Conservation (phyloP, 805 yeast genomes). For the Kuraishia floccosa region DNA sequence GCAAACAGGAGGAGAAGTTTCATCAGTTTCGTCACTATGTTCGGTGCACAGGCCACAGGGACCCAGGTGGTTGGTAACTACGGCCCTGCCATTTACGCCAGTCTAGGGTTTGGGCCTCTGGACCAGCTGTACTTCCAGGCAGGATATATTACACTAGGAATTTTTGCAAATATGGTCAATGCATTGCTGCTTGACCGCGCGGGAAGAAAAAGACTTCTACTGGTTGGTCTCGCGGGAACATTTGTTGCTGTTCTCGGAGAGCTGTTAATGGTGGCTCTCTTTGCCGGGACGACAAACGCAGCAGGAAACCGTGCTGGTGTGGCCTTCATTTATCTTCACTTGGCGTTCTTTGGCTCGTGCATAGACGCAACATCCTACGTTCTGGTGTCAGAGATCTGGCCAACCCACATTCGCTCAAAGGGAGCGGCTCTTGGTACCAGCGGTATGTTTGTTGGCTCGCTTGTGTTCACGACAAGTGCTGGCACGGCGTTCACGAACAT, state of each 20-base stretch:
- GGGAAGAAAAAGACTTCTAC: conserved; percentile 57
- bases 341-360: conserved; percentile 43
- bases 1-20: conserved; percentile 63
- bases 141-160: conserved; percentile 49
- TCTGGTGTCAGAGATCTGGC: conserved; percentile 59
- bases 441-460: conserved; percentile 66
- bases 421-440: conserved; percentile 58
- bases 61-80: conserved; percentile 33
- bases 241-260: conserved; percentile 28
- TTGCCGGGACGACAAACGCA: conserved; percentile 16
- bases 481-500: conserved; percentile 44
- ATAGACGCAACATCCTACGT: conserved; percentile 47
- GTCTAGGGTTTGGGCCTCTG: no score
- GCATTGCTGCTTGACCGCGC: conserved; percentile 45
- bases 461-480: conserved; percentile 51
- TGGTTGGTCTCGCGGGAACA: conserved; percentile 34
- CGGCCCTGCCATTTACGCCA: no score
- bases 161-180: conserved; percentile 49
- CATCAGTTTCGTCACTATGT: conserved; percentile 58
- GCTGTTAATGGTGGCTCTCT: conserved; percentile 23
- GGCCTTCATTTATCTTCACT: conserved; percentile 34
- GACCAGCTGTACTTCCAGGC: conserved; percentile 45
- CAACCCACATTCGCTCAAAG: no score
- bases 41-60: conserved; percentile 58
- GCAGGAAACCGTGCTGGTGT: conserved; percentile 29